A percentile compares a stretch with the other conserved stretches of the same genome.
Conservation (phyloP, 2,329 filamentous ascomycete species). For the Pseudopithomyces maydicus region DNA sequence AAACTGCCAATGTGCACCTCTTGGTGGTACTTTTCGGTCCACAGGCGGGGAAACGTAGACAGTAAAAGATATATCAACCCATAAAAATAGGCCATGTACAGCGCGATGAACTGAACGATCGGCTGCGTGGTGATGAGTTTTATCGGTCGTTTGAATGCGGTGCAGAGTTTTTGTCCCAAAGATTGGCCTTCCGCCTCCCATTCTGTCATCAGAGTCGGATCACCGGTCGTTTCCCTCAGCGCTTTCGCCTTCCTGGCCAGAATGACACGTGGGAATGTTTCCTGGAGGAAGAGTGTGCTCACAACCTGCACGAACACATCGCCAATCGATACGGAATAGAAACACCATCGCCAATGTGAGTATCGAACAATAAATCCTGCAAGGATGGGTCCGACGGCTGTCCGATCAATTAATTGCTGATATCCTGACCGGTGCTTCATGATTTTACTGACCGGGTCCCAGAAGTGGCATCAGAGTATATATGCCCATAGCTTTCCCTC, state of each 20-base stretch:
- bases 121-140: slow-evolving; percentile 61
- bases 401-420: neutral
- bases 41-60: slow-evolving; percentile 63
- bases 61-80: slow-evolving; percentile 66
- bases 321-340: slow-evolving; percentile 66
- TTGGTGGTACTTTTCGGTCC: slow-evolving; percentile 59
- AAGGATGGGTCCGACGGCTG: slow-evolving; percentile 7
- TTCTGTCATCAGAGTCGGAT: neutral
- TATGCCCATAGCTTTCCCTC: slow-evolving; percentile 62
- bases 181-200: neutral
- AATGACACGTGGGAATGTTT: slow-evolving; percentile 52
- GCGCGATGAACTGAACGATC: slow-evolving; percentile 60
- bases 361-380: neutral
- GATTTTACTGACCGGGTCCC: slow-evolving; percentile 59
- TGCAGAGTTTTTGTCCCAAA: neutral
- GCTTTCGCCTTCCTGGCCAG: slow-evolving; percentile 45
- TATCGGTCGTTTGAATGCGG: slow-evolving; percentile 57
- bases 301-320: slow-evolving; percentile 62
- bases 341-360: slow-evolving; percentile 68
- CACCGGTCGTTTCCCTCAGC: neutral
- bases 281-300: slow-evolving; percentile 62
- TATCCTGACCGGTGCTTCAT: too few relatives aligned
- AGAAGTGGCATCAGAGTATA: slow-evolving; percentile 65
- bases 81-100: slow-evolving; percentile 62
- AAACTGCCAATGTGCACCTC: slow-evolving; percentile 62